phyloP scores from a whole-genome alignment of 371 early-diverging fungal species.

The Quaeritorhiza haematococci region DNA sequence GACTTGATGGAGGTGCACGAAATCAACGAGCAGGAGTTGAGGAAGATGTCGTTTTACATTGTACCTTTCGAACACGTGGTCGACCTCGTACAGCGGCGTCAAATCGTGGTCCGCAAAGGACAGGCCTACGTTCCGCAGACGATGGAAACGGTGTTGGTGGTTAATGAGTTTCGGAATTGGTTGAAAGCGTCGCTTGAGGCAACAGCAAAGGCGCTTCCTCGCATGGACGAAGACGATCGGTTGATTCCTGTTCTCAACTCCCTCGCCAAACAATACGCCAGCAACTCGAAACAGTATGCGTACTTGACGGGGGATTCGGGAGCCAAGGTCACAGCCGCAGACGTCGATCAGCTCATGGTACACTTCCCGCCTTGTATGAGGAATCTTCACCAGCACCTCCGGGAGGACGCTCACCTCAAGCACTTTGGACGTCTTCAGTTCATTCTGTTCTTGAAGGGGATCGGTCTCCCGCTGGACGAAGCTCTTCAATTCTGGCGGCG shows the following conservation, averaged over 20 bases:
- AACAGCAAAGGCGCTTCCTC: slow-evolving; percentile 70
- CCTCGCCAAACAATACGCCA: slow-evolving; percentile 77
- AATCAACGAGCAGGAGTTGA: background rate
- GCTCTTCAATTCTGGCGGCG: slow-evolving; percentile 88
- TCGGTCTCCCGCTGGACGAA: slow-evolving; percentile 87
- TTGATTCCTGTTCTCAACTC: slow-evolving; percentile 80
- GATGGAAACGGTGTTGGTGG: slow-evolving; percentile 65
- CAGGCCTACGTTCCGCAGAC: slow-evolving; percentile 76
- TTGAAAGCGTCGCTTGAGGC: slow-evolving; percentile 57
- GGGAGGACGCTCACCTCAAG: slow-evolving; percentile 72
- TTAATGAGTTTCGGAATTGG: slow-evolving; percentile 67
- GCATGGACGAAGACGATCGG: slow-evolving; percentile 92
- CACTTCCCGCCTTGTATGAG: slow-evolving; percentile 94
- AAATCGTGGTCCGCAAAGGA: slow-evolving; percentile 70
- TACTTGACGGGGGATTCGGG: slow-evolving; percentile 13
- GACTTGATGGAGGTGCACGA: slow-evolving; percentile 25
- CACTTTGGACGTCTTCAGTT: slow-evolving; percentile 90
- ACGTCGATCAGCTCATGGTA: slow-evolving; percentile 48
- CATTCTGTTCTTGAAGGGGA: slow-evolving; percentile 91
- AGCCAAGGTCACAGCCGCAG: slow-evolving; percentile 56
- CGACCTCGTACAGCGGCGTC: slow-evolving; percentile 65
- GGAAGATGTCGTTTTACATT: slow-evolving; percentile 21
- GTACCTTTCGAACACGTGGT: slow-evolving; percentile 85
- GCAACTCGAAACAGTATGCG: slow-evolving; percentile 39
- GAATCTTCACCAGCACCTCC: slow-evolving; percentile 65